Base-by-base conservation (phyloP, 306 rosid genomes). In the Citrullus amarus region DNA sequence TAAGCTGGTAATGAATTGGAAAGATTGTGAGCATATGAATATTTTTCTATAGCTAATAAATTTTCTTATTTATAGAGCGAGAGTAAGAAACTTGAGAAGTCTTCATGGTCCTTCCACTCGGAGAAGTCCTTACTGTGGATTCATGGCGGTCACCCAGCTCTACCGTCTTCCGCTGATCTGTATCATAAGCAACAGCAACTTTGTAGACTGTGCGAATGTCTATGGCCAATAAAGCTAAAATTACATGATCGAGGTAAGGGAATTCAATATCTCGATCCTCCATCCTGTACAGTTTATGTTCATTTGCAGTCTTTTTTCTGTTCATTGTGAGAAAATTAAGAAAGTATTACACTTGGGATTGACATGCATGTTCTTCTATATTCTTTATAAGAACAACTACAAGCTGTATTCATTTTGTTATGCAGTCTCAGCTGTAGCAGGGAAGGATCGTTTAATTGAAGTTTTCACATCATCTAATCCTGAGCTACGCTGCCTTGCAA, bases 131-230 rank as follows among this genome's bases (percentile, higher is more conserved):
- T 95, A 87, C 80, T 95, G 22, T 95, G 98, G 98, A 74, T 81
- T 79, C 85, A 92, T 87, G 97, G 98, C 48, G 98, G 98, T 81
- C 96, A 92, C 84, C 98, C 98, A 17, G 53, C 81, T 77, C 79
- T 87, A 83, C 95, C 98, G 6, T 63, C 86, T 50, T 87, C 93
- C 25, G 80, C 89, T 80, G 79, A 75, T 79, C 75, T 95, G 80
- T 87, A 86, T 84, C 56, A 82, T 46, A 91, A 89, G 80, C 88
- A 89, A 70, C 84, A 69, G 55, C 88, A 80, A 82, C 87, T 95
- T 80, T 79, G 80, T 76, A 75, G 75, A 62, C 82, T 91, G 65
- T 88, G 88, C 18, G 97, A 91, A 81, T 39, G 70, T 11, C 61
- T 87, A 71, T 95, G 95, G 97, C 91, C 96, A 16, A 83, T 86